phyloP scores from a whole-genome alignment of 768 basidiomycete species.

The Leccinum ochraceum region DNA sequence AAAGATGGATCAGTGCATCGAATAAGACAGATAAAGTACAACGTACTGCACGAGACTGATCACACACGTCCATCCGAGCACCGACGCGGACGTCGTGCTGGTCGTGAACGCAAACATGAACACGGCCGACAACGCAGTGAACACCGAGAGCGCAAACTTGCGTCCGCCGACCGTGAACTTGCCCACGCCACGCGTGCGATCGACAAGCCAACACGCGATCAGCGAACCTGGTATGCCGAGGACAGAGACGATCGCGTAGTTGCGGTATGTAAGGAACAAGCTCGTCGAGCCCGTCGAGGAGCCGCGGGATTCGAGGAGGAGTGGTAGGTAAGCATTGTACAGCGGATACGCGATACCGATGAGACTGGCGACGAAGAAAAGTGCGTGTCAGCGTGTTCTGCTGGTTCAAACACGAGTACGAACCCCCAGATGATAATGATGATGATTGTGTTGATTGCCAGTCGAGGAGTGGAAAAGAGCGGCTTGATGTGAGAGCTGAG shows the following conservation, averaged over 20 bases:
- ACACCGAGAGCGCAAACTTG: constrained; percentile 47
- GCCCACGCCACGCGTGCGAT: constrained; percentile 38
- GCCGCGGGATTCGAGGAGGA: constrained; percentile 43
- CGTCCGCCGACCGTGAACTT: constrained; percentile 43
- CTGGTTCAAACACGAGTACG: constrained; percentile 7
- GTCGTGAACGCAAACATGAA: constrained; percentile 57
- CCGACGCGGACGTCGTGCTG: constrained; percentile 38
- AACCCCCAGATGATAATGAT: constrained; percentile 56
- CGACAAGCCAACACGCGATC: constrained; percentile 46
- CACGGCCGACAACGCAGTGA: constrained; percentile 45
- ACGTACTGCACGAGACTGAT: constrained; percentile 44
- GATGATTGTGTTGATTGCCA: constrained; percentile 47
- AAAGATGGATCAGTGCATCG: neutral
- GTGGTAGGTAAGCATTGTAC: constrained; percentile 52
- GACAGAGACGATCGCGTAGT: constrained; percentile 50
- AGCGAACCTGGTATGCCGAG: constrained; percentile 50
- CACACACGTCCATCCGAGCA: constrained; percentile 49
- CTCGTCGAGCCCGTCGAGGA: constrained; percentile 23
- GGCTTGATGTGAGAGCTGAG: constrained; percentile 49
- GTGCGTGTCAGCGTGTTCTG: neutral
- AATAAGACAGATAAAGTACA: too few species aligned
- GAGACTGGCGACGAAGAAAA: constrained; percentile 11
- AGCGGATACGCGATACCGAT: constrained; percentile 58
- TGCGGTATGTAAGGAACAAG: constrained; percentile 42
- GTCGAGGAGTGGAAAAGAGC: constrained; percentile 45